phyloP scores from a whole-genome alignment of 169 alveolate genomes.

The Miamiensis avidus region DNA sequence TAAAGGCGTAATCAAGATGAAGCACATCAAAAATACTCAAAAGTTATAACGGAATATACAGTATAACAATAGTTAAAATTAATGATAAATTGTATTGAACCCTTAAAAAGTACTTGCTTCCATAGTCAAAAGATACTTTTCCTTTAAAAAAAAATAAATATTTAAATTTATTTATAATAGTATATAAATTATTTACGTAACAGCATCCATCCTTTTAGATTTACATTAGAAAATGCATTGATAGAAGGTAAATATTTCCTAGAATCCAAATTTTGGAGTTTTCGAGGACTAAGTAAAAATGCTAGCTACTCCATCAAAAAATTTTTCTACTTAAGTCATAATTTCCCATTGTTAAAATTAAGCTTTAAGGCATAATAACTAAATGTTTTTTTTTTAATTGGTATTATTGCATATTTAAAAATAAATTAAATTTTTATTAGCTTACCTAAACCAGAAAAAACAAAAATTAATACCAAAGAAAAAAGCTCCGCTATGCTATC shows the following conservation, averaged over 20 bases:
- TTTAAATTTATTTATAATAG: too few species aligned
- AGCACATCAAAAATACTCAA: neutral
- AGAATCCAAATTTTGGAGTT: neutral
- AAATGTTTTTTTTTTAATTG: too few species aligned
- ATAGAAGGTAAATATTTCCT: neutral
- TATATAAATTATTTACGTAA: neutral
- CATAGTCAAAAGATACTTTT: neutral
- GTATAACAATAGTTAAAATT: neutral
- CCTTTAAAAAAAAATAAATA: neutral
- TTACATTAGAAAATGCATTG: neutral
- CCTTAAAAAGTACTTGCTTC: neutral
- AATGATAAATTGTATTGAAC: neutral
- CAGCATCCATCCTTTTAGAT: neutral
- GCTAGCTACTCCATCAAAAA: neutral
- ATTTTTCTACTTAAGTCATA: neutral
- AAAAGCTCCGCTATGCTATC: neutral
- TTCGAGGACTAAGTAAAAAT: neutral
- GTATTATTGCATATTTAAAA: neutral
- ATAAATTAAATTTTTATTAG: too few species aligned
- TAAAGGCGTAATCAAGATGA: neutral
- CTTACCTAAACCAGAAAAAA: neutral
- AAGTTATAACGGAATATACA: neutral
- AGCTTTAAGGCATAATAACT: neutral
- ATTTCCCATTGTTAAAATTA: neutral
- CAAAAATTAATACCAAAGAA: neutral